These are phyloP conservation scores for Serendipita vermifera DNA, from an alignment of 768 basidiomycete species.

Conservation along the genomic window DNA sequence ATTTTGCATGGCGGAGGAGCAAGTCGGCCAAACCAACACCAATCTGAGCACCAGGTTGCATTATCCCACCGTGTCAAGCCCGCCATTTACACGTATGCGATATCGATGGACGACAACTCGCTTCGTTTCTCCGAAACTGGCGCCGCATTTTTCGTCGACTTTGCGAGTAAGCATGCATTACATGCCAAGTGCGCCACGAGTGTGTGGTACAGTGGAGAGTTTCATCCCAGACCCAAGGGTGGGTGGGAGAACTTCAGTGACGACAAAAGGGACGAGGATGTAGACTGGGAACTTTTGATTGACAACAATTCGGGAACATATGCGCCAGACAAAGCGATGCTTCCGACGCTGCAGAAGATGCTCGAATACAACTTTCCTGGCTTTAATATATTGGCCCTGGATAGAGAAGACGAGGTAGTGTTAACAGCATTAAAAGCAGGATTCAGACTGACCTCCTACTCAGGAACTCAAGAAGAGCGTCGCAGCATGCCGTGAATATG, in stretches of 20 bases:
- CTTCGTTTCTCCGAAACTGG: conserved; percentile 80
- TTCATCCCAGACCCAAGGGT: conserved; percentile 57
- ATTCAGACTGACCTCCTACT: conserved; percentile 30
- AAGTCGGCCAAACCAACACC: neutral
- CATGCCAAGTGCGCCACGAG: conserved; percentile 56
- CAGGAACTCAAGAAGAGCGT: conserved; percentile 42
- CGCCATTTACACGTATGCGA: conserved; percentile 76
- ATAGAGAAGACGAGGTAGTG: conserved; percentile 19
- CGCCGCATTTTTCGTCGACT: conserved; percentile 75
- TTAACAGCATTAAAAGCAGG: neutral
- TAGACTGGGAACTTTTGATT: conserved; percentile 69
- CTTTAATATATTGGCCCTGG: conserved; percentile 20
- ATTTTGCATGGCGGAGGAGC: conserved; percentile 36
- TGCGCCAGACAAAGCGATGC: conserved; percentile 49
- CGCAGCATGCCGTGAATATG: conserved; percentile 57
- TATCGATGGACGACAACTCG: conserved; percentile 59
- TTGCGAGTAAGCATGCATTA: conserved; percentile 76
- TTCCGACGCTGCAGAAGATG: conserved; percentile 47
- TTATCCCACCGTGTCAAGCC: conserved; percentile 40
- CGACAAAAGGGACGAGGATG: conserved; percentile 36
- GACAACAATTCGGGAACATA: conserved; percentile 84
- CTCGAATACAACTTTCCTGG: conserved; percentile 60
- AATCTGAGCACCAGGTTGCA: neutral
- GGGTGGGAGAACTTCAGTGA: conserved; percentile 57
- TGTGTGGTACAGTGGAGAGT: conserved; percentile 67